Evolutionary conservation across 2,329 filamentous ascomycete species (phyloP), one percentile per base, ranked within the genome.

Genomic region (Whalleya microplaca): DNA sequence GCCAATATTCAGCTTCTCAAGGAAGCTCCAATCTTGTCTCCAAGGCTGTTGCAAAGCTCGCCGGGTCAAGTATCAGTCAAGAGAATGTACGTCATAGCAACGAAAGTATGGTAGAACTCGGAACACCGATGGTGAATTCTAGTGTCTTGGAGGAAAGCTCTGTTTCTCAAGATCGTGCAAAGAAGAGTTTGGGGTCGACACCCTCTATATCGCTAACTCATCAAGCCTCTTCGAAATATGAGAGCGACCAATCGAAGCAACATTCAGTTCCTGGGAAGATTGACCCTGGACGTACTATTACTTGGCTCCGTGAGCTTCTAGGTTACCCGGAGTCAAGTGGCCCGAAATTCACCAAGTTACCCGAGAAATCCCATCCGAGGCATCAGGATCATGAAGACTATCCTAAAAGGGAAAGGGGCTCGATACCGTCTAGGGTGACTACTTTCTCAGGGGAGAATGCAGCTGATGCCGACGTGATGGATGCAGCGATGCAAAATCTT

Each of bases 401-500:
- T 40, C 46, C 53, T 2, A 48, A 41, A 18, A 51, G 61, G 16
- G 48, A 59, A 2, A 32, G 46, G 7, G 48, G 46, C 20, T 59
- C 58, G 6, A 21, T 55, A 21, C 21, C 45, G 20, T 68, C 66
- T 14, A 59, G 59, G 32, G 64, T 65, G 19, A 64, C 68, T 16
- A 67, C 62, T 21, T 71, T 67, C 56, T 71, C 69, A 1, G 54
- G 50, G 6, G 29, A 68, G 50, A 66, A 64, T 43, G 59, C 47
- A 16, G 60, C 60, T 8, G 64, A 70, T 41, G 60, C 47, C 9
- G 53, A 56, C 16, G 60, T 61, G 9, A 69, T 71, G 51, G 54
- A 64, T 43, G 53, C 61, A 10, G 65, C 65, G 4, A 61, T 71
- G 63, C 45, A 61, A 19, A 75, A 81, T 55, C 68, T 82, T 21